Evolutionary conservation across 495 filamentous ascomycete genomes (phyloP).

Genomic region (Aspergillus biplanus): DNA sequence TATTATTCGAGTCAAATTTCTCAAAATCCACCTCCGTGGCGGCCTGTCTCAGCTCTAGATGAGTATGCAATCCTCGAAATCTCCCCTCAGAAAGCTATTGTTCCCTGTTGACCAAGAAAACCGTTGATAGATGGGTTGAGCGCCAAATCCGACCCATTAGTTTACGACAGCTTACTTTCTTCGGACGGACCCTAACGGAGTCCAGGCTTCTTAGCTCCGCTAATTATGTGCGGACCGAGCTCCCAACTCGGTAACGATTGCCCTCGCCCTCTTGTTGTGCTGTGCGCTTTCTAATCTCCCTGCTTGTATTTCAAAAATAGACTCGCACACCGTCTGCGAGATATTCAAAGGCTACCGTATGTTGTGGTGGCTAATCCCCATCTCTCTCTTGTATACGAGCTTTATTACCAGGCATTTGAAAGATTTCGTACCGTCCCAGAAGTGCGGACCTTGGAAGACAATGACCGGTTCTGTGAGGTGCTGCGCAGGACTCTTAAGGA

Average conservation of each 20-base stretch:
- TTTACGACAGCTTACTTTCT: constrained; percentile 91
- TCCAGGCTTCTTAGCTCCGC: constrained; percentile 87
- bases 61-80: constrained; percentile 61
- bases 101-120: not conserved
- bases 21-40: constrained; percentile 66
- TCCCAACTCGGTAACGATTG: constrained; percentile 76
- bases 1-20: constrained; percentile 29
- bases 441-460: constrained; percentile 84
- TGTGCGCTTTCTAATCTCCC: not conserved
- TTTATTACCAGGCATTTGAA: constrained; percentile 96
- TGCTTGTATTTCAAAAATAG: constrained; percentile 40
- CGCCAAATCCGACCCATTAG: constrained; percentile 85
- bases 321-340: constrained; percentile 89
- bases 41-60: constrained; percentile 81
- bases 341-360: constrained; percentile 96
- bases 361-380: constrained; percentile 95
- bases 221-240: constrained; percentile 94
- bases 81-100: constrained; percentile 21
- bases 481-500: constrained; percentile 79
- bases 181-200: constrained; percentile 89
- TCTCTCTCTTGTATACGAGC: constrained; percentile 91
- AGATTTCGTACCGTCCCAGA: constrained; percentile 80
- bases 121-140: constrained; percentile 72
- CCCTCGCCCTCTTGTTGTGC: not conserved
- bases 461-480: constrained; percentile 83